A percentile compares a stretch with the other conserved stretches of the same genome.
phyloP scores from a whole-genome alignment of 208 protist species.

The Kentomonas sorsogonicus region DNA sequence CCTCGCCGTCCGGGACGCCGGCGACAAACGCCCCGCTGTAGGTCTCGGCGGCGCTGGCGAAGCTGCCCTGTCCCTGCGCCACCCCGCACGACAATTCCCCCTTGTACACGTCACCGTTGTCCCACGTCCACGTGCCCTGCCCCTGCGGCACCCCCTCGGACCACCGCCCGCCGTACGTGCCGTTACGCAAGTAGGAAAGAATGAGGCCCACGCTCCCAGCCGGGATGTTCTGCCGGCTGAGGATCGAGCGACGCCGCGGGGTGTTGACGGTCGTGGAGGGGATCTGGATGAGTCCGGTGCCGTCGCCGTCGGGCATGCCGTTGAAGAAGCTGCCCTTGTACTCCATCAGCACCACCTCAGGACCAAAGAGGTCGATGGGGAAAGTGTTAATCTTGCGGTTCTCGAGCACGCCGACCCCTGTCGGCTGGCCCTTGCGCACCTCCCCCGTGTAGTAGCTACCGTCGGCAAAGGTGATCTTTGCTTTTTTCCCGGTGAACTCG shows the following conservation, averaged over 20 bases:
- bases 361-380: constrained; percentile 5
- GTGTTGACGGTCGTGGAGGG: constrained; percentile 1
- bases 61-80: constrained; percentile 45
- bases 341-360: constrained; percentile 33
- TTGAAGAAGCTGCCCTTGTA: constrained; percentile 76
- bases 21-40: constrained; percentile 56
- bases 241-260: constrained; percentile 5
- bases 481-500: constrained; percentile 47
- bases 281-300: constrained; percentile 41
- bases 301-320: constrained; percentile 58
- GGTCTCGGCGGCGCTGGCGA: constrained; percentile 21
- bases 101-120: constrained; percentile 50
- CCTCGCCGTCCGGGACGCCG: constrained; percentile 45
- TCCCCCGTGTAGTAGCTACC: constrained; percentile 59
- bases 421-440: constrained; percentile 45
- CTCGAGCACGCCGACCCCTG: constrained; percentile 46
- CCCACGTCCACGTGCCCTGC: constrained; percentile 57
- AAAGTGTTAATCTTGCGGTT: constrained; percentile 20
- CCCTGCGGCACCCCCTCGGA: constrained; percentile 51
- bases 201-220: constrained; percentile 11
- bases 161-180: constrained; percentile 66
- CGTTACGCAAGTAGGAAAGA: constrained; percentile 33
- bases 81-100: constrained; percentile 37
- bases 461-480: constrained; percentile 40
- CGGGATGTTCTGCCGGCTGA: constrained; percentile 12